These are phyloP conservation scores for Colletotrichum eleusines DNA, from an alignment of 2,329 filamentous ascomycete species.

Conservation along the genomic window DNA sequence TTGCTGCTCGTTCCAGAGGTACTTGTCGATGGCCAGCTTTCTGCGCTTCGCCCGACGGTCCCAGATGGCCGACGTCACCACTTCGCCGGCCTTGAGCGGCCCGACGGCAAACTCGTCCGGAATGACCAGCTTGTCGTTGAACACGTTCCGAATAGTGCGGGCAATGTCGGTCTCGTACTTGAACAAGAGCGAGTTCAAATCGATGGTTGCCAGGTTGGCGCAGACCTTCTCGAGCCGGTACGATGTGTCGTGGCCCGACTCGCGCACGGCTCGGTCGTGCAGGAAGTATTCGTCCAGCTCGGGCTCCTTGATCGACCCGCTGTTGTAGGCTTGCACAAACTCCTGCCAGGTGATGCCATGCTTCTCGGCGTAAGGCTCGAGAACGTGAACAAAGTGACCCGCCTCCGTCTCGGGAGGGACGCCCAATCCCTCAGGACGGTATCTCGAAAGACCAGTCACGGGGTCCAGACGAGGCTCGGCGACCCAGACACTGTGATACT, in stretches of 20 bases:
- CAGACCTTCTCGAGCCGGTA: constrained; percentile 92
- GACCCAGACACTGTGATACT: constrained; percentile 93
- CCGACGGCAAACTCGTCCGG: constrained; percentile 84
- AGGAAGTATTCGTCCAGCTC: constrained; percentile 95
- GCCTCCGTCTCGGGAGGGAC: constrained; percentile 94
- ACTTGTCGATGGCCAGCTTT: constrained; percentile 89
- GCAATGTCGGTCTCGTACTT: constrained; percentile 98
- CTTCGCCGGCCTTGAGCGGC: constrained; percentile 73
- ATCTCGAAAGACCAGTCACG: constrained; percentile 83
- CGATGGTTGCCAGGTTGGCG: constrained; percentile 91
- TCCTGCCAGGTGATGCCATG: constrained; percentile 83
- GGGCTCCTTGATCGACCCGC: constrained; percentile 80
- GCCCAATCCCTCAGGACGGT: constrained; percentile 84
- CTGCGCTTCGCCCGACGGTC: constrained; percentile 88
- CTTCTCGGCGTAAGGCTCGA: constrained; percentile 86
- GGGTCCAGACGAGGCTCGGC: constrained; percentile 81
- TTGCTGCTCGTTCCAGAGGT: constrained; percentile 90
- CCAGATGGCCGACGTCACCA: constrained; percentile 89
- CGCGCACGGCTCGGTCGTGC: constrained; percentile 94
- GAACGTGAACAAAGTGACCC: constrained; percentile 85
- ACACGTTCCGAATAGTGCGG: constrained; percentile 84
- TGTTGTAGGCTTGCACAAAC: constrained; percentile 91
- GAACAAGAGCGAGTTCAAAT: constrained; percentile 94
- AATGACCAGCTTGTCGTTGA: constrained; percentile 84
- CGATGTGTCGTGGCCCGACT: constrained; percentile 96